Percentiles rank a stretch among this genome's conserved stretches.
phyloP scores from a whole-genome alignment of 805 yeast species.

The Kluyveromyces siamensis region DNA sequence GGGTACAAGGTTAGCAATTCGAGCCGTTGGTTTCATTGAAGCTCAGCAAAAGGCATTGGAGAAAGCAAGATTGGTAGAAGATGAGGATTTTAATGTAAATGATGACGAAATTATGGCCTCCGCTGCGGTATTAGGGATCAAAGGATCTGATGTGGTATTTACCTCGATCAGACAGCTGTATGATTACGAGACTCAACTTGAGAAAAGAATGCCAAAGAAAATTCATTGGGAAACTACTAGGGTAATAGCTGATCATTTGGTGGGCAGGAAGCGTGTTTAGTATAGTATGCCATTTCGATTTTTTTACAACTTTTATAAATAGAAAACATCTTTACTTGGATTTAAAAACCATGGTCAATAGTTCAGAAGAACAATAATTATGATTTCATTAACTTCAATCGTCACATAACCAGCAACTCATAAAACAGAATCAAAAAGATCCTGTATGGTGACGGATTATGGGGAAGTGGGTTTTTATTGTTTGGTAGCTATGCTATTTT shows the following conservation, averaged over 20 bases:
- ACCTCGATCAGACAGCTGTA: conserved; percentile 67
- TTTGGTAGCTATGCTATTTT: no score
- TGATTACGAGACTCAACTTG: conserved; percentile 78
- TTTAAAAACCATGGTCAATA: no score
- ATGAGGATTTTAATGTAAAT: conserved; percentile 19
- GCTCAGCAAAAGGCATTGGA: conserved; percentile 19
- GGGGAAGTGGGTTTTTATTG: no score
- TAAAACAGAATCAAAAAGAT: no score
- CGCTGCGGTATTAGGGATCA: conserved; percentile 78
- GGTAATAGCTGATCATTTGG: conserved; percentile 76
- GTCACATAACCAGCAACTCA: no score
- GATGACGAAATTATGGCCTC: conserved; percentile 37
- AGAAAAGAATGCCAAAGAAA: conserved; percentile 76
- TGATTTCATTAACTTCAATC: no score
- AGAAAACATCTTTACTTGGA: background rate
- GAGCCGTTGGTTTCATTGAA: conserved; percentile 64
- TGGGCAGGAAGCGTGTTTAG: conserved; percentile 48
- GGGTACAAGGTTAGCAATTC: conserved; percentile 63
- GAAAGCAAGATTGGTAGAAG: conserved; percentile 26
- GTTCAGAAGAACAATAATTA: no score
- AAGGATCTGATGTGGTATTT: conserved; percentile 66
- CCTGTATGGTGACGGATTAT: no score
- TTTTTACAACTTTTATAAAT: background rate
- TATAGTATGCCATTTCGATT: background rate
- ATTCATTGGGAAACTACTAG: conserved; percentile 76